A percentile compares a stretch with the other conserved stretches of the same genome.
Evolutionary conservation across 352 stramenopile genomes (phyloP).

Genomic region (Globisporangium paroecandrum): DNA sequence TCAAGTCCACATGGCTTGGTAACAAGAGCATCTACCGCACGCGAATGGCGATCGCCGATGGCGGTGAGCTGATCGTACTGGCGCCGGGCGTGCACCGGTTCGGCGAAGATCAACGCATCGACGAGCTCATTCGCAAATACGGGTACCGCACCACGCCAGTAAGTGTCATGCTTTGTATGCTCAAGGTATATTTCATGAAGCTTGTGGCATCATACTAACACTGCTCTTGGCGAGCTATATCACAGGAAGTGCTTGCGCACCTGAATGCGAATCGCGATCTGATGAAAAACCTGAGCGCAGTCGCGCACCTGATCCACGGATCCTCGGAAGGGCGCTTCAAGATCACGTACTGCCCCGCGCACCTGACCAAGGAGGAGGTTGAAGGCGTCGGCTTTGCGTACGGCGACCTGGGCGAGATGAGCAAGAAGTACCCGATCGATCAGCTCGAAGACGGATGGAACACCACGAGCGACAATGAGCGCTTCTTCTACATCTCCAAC

Average conservation of each 20-base stretch:
- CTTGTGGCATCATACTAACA: conserved; percentile 3
- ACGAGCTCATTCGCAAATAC: conserved; percentile 95
- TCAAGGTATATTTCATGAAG: not conserved
- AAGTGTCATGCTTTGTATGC: conserved; percentile 16
- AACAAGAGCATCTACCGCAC: conserved; percentile 99
- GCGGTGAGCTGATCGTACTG: conserved; percentile 93
- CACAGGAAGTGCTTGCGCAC: conserved; percentile 88
- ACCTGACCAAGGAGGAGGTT: conserved; percentile 91
- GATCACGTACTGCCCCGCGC: conserved; percentile 92
- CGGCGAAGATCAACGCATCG: conserved; percentile 93
- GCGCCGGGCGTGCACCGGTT: conserved; percentile 93
- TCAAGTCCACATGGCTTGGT: conserved; percentile 97
- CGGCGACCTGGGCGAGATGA: conserved; percentile 84
- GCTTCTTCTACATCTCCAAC: conserved; percentile 97
- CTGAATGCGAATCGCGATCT: conserved; percentile 92
- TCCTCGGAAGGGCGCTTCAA: conserved; percentile 96
- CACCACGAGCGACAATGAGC: conserved; percentile 60
- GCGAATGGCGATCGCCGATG: conserved; percentile 96
- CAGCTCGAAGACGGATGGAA: conserved; percentile 94
- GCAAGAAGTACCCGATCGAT: conserved; percentile 74
- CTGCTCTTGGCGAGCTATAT: conserved; percentile 4
- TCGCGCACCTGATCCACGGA: conserved; percentile 96
- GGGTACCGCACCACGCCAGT: conserved; percentile 95
- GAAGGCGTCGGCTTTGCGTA: conserved; percentile 93
- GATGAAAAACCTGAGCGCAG: conserved; percentile 93